Base-by-base conservation (phyloP, 1,284 basidiomycete genomes). In the Trichosporon sp. region DNA sequence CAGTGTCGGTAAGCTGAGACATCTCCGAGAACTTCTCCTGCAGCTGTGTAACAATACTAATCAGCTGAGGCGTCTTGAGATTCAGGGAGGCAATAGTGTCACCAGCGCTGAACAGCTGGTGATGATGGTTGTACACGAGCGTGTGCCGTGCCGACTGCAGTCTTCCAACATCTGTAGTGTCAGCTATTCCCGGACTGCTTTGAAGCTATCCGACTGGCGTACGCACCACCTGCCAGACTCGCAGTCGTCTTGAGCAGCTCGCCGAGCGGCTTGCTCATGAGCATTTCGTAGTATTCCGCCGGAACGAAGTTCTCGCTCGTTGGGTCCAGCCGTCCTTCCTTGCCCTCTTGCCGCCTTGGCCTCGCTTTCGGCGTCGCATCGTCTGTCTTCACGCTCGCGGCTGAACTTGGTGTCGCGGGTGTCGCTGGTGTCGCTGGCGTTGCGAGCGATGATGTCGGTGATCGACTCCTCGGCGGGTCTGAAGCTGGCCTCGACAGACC, bases 111-210 rank as follows among this genome's bases (percentile, higher is more conserved):
- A 81, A 81, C 7, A 81, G 73, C 75, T 81, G 77, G 65, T 80
- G 77, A 70, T 81, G 79, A 63, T 81, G 79, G 61, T 81, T 79
- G 67, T 81, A 81, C 16, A 81, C 79, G 7, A 81, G 67, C 32
- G 72, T 71, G 64, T 81, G 76, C 32, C 78, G 65, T 4, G 78
- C 77, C 2, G 73, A 73, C 60, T 79, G 73, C 37, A 81, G 68
- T 40, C 74, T 71, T 27, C 74, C 72, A 33, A 78, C 72, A 58
- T 81, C 79, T 79, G 61, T 32, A 4, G 34, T 13, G 56, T 65
- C 49, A 66, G 37, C 23, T 58, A 14, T 27, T 10, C 54, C 19
- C 6, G 10, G 57, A 19, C 21, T 40, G 7, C 3, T 8, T 19
- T 6, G 36, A 44, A 21, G 37, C 27, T 40, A 31, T 11, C 13